Evolutionary conservation across 1,284 basidiomycete species (phyloP).

Genomic region (Ustilago curta): DNA sequence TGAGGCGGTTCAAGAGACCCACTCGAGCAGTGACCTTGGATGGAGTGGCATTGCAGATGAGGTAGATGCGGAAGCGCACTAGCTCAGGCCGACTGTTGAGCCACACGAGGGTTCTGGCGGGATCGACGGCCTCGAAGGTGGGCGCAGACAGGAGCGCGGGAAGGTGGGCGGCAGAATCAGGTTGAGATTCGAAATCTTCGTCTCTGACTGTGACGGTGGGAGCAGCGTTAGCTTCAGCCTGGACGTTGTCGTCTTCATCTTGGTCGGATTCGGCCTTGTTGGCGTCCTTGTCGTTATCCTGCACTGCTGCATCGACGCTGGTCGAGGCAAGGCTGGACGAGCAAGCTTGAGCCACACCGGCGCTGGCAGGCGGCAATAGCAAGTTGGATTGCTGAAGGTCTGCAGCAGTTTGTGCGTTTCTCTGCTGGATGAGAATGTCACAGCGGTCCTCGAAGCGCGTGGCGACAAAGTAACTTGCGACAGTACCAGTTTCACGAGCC

Average conservation of each 20-base stretch:
- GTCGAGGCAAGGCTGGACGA: background rate
- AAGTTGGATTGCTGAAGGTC: conserved; percentile 13
- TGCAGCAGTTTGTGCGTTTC: conserved; percentile 23
- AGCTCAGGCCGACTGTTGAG: conserved; percentile 55
- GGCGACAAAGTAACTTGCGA: conserved; percentile 50
- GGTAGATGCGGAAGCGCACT: conserved; percentile 45
- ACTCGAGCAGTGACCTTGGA: conserved; percentile 34
- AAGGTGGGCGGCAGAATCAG: background rate
- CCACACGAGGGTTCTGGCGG: conserved; percentile 46
- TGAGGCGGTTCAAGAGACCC: conserved; percentile 29
- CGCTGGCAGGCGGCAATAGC: background rate
- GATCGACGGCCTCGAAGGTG: conserved; percentile 37
- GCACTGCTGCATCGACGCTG: background rate
- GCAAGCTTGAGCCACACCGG: background rate
- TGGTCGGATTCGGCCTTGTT: background rate
- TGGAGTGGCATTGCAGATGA: conserved; percentile 25
- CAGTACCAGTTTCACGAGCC: conserved; percentile 58
- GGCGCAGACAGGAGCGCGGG: conserved; percentile 9
- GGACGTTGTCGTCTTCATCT: conserved; percentile 16
- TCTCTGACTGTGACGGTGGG: conserved; percentile 33
- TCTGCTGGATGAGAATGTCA: conserved; percentile 51
- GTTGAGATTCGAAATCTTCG: conserved; percentile 15
- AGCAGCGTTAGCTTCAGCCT: conserved; percentile 16
- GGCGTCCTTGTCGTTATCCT: conserved; percentile 9
- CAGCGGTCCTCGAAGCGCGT: conserved; percentile 43